Base-by-base conservation (phyloP, 306 rosid genomes). In the Benincasa hispida region DNA sequence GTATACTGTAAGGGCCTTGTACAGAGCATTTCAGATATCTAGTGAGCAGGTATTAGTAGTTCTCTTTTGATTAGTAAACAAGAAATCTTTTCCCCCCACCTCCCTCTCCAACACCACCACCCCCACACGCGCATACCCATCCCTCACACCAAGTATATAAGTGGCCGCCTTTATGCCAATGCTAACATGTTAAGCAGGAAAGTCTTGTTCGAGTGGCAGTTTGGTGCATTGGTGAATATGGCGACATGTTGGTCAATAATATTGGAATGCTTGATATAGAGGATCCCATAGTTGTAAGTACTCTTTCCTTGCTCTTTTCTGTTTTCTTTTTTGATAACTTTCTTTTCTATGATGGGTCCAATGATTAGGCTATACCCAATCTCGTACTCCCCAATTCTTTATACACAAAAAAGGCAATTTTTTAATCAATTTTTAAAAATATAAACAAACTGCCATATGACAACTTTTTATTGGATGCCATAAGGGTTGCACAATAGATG, bases 151-250 rank as follows among this genome's bases (percentile, higher is more conserved):
- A 25, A 51, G 58, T 66, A 54, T 58, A 45, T 30, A 66, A 68
- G 76, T 55, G 32, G 62, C n/a, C 27, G 50, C 58, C 63, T 22
- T 51, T 62, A 54, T 30, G 42, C 47, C 60, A 45, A 54, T 63
- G 75, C 70, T 55, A 10, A 74, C 83, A 66, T 79, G 56, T 85
- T 82, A 61, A 77, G 62, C 93, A 94, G 99, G 99, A 94, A 88
- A 83, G 86, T 83, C 96, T 94, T 59, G 96, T 94, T 84, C 97
- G 96, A 82, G 97, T 94, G 84, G 89, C 97, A 76, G 94, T 94
- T 80, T 94, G 99, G 99, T 94, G 99, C 84, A 87, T 92, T 76
- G 99, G 99, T 77, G 99, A 94, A 86, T 92, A 90, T 72, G 96
- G 97, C 69, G 99, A 94, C 84, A 47, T 94, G 89, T 63, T 94